A percentile compares a stretch with the other conserved stretches of the same genome.
These are phyloP conservation scores for Mycena rebaudengoi DNA, from an alignment of 768 basidiomycete species.

Conservation along the genomic window DNA sequence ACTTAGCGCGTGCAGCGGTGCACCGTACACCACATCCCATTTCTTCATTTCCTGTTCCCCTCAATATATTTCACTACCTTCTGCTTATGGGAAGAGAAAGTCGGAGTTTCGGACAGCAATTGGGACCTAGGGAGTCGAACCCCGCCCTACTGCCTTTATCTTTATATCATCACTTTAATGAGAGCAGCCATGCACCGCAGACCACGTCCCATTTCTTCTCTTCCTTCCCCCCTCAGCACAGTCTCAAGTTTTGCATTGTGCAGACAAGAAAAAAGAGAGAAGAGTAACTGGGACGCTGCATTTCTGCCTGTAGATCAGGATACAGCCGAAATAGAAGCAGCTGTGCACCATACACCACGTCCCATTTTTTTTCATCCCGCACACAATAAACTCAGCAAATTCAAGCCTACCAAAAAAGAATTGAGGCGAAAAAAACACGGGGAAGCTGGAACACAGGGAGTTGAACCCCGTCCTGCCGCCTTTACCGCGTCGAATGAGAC, in stretches of 20 bases:
- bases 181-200: background rate
- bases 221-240: background rate
- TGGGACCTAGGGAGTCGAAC: background rate
- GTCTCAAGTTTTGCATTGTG: no score
- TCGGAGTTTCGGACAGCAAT: background rate
- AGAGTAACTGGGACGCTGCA: background rate
- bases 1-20: background rate
- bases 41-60: no score
- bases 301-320: background rate
- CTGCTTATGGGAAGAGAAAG: no score
- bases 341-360: constrained; percentile 4
- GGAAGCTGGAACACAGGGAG: background rate
- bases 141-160: background rate
- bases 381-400: no score
- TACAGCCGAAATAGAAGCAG: background rate
- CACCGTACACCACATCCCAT: constrained; percentile 4
- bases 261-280: no score
- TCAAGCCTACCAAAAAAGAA: no score
- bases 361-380: background rate
- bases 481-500: background rate
- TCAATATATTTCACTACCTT: no score
- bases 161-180: background rate
- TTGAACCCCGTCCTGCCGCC: background rate
- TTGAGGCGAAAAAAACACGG: background rate
- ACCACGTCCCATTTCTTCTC: background rate